Evolutionary conservation across 2,329 filamentous ascomycete species (phyloP).

Genomic region (Fusarium ambrosium): DNA sequence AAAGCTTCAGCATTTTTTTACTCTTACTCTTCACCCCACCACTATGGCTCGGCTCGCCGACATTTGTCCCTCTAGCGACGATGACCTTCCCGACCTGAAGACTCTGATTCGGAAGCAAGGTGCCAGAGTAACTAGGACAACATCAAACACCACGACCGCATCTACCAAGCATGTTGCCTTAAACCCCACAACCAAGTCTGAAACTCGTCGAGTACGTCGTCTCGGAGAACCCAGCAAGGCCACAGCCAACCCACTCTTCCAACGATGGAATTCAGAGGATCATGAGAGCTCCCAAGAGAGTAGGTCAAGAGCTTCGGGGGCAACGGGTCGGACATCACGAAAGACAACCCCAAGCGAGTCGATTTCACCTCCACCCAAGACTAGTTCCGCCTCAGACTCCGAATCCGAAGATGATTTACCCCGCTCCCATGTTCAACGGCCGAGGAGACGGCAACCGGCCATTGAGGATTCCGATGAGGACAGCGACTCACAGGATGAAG

Average conservation of each 20-base stretch:
- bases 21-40: not conserved
- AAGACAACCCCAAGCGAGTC: conserved; percentile 6
- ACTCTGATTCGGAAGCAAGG: conserved; percentile 44
- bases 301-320: conserved; percentile 3
- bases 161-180: conserved; percentile 39
- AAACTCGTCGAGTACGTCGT: conserved; percentile 50
- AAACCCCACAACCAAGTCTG: conserved; percentile 43
- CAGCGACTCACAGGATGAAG: conserved; percentile 30
- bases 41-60: conserved; percentile 50
- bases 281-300: conserved; percentile 17
- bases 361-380: not conserved
- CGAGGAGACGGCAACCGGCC: conserved; percentile 17
- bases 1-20: not conserved
- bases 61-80: conserved; percentile 52
- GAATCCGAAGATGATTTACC: conserved; percentile 24
- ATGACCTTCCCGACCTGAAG: conserved; percentile 59
- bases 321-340: conserved; percentile 11
- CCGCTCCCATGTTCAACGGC: conserved; percentile 12
- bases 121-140: conserved; percentile 30
- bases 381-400: not conserved
- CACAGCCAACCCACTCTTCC: conserved; percentile 49
- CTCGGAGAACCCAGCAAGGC: conserved; percentile 43
- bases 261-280: conserved; percentile 49
- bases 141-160: conserved; percentile 13
- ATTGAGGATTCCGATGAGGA: conserved; percentile 42